Evolutionary conservation across 1,139 yeast species (phyloP).

Genomic region (Candida neerlandica): DNA sequence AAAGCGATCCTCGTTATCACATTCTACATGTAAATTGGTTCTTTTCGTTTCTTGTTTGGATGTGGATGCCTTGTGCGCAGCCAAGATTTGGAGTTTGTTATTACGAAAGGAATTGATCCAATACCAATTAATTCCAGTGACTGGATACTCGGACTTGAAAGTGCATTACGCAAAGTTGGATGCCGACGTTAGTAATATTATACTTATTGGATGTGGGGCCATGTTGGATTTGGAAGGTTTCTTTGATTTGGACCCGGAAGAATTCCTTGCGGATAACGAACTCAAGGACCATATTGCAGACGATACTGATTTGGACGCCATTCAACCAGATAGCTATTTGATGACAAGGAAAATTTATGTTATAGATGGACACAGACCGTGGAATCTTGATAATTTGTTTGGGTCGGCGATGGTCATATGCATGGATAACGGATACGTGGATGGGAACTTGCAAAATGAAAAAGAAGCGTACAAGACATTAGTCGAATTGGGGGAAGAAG

Average conservation of each 20-base stretch:
- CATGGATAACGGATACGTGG: slow-evolving; percentile 83
- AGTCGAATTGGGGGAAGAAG: slow-evolving; percentile 34
- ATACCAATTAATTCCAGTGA: slow-evolving; percentile 90
- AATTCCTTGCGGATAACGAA: slow-evolving; percentile 25
- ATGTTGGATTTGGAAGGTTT: slow-evolving; percentile 83
- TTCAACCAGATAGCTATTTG: not conserved
- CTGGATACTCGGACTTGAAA: slow-evolving; percentile 82
- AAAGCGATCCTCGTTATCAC: slow-evolving; percentile 67
- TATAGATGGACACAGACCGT: slow-evolving; percentile 92
- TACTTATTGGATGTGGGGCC: slow-evolving; percentile 94
- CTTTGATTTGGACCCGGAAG: slow-evolving; percentile 63
- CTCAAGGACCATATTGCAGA: not conserved
- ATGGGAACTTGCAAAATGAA: slow-evolving; percentile 54
- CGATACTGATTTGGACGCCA: slow-evolving; percentile 7
- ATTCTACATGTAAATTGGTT: slow-evolving; percentile 86
- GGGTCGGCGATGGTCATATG: slow-evolving; percentile 82
- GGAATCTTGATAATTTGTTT: slow-evolving; percentile 92
- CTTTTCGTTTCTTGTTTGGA: slow-evolving; percentile 89
- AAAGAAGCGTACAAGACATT: slow-evolving; percentile 57
- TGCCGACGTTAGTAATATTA: slow-evolving; percentile 72
- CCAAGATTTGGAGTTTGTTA: slow-evolving; percentile 70
- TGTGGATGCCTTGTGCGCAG: slow-evolving; percentile 90
- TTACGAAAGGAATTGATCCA: slow-evolving; percentile 83
- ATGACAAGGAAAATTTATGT: slow-evolving; percentile 57
- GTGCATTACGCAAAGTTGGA: slow-evolving; percentile 66